These are phyloP conservation scores for Conoideocrella luteorostrata DNA, from an alignment of 2,329 filamentous ascomycete species.

Conservation along the genomic window DNA sequence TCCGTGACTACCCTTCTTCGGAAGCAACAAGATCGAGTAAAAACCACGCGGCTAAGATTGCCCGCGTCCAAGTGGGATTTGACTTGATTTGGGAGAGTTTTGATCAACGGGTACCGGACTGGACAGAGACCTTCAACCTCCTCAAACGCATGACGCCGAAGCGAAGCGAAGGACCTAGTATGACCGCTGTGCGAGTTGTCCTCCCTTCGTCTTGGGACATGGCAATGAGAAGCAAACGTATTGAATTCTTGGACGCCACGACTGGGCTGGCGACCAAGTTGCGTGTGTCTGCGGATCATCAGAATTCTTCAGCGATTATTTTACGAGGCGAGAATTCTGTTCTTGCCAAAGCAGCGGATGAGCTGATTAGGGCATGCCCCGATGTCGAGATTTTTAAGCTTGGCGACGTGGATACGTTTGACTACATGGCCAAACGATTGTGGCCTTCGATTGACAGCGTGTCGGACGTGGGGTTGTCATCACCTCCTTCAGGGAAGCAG, in stretches of 20 bases:
- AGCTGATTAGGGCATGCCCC: conserved; percentile 23
- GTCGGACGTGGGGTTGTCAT: conserved; percentile 18
- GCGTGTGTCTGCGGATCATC: conserved; percentile 26
- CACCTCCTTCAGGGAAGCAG: conserved; percentile 14
- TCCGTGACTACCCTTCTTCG: conserved; percentile 21
- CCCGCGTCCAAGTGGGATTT: conserved; percentile 30
- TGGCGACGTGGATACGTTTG: conserved; percentile 27
- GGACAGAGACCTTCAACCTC: conserved; percentile 31
- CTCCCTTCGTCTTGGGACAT: conserved; percentile 28
- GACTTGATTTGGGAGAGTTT: conserved; percentile 26
- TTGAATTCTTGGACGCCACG: conserved; percentile 27
- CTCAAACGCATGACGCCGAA: conserved; percentile 31
- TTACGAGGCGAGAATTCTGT: conserved; percentile 25
- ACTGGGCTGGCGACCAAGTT: conserved; percentile 27
- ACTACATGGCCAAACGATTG: conserved; percentile 28
- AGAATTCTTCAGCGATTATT: conserved; percentile 23
- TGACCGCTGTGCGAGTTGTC: conserved; percentile 30
- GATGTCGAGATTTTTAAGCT: conserved; percentile 29
- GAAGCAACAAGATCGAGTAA: conserved; percentile 17
- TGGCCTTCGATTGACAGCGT: conserved; percentile 28
- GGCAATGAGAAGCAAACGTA: conserved; percentile 25
- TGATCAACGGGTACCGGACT: conserved; percentile 26
- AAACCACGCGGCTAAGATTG: conserved; percentile 15
- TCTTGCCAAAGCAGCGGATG: conserved; percentile 27
- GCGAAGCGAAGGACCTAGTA: conserved; percentile 22